Base-by-base conservation (phyloP, 2,329 filamentous ascomycete species). In the Spiromastix sp. region DNA sequence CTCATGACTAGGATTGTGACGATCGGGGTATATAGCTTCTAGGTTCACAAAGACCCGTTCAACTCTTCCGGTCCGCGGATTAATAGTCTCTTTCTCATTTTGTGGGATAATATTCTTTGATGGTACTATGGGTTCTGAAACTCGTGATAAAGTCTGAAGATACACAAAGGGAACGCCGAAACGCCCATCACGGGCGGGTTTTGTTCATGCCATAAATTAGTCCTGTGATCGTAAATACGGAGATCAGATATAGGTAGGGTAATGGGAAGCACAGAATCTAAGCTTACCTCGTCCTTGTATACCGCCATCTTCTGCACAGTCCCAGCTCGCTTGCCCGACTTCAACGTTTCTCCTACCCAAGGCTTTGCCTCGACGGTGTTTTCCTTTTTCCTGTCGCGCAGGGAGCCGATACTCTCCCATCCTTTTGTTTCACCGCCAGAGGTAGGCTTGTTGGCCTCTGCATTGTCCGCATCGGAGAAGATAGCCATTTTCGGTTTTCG, bases 251-350 rank as follows among this genome's bases (percentile, higher is more conserved):
- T 48, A 52, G 48, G 45, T 47, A 44, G 48, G 45, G 47, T 44
- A 44, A 45, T 48, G 55, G 56, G 48, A 49, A 45, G 49, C 43
- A 51, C 51, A 56, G 72, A 50, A 45, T 50, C 43, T 51, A 52
- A 56, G 72, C 85, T 80, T 81, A 98, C 91, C 82, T 82, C 70
- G 70, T 98, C 91, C 70, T 84, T 89, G 69, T 95, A 98, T 30
- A 98, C 75, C 53, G 80, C 69, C 78, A 98, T 81, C 69, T 95
- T 96, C 36, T 79, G 71, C 36, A 71, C 72, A 20, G 71, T 76
- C 28, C 69, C 75, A 64, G 85, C 84, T 66, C 85, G 91, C 49
- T 85, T 89, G 27, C 83, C 85, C 2, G 77, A 82, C 59, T 89
- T 85, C 48, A 98, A 63, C 26, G 83, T 95, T 66, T 96, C 86